A percentile compares a stretch with the other conserved stretches of the same genome.
These are phyloP conservation scores for Polytrichum formosum DNA, from an alignment of 225 moss, liverwort and hornwort species.

Conservation along the genomic window DNA sequence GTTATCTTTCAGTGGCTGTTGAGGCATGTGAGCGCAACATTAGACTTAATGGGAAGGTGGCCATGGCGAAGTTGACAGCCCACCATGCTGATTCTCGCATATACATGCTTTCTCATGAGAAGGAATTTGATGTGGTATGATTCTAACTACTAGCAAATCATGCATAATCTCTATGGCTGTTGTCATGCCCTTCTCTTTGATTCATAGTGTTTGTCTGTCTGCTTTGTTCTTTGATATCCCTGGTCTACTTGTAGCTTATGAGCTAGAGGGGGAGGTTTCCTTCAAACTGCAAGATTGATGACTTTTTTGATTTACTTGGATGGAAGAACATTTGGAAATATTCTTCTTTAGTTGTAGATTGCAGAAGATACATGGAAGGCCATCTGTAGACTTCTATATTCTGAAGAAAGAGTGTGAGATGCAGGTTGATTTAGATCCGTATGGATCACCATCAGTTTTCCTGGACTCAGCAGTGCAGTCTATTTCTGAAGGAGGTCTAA, in stretches of 20 bases:
- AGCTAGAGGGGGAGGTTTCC: no score
- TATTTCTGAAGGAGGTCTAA: conserved; percentile 81
- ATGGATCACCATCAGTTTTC: conserved; percentile 95
- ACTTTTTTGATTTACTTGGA: no score
- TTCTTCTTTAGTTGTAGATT: not conserved
- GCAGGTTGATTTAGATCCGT: conserved; percentile 97
- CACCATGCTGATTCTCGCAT: conserved; percentile 78
- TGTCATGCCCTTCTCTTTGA: no score
- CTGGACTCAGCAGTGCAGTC: conserved; percentile 98
- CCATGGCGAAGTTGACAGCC: conserved; percentile 79
- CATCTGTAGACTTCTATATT: no score
- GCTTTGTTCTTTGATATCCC: no score
- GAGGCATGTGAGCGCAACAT: conserved; percentile 96
- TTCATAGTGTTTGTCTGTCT: no score
- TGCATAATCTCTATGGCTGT: no score
- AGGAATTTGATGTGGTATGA: conserved; percentile 90
- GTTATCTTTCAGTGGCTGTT: conserved; percentile 65
- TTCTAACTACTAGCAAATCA: not conserved
- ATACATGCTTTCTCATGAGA: conserved; percentile 94
- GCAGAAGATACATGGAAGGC: not conserved
- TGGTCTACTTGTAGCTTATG: no score
- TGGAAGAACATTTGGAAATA: no score
- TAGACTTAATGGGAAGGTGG: conserved; percentile 80
- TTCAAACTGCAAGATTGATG: no score
- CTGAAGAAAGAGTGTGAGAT: not conserved